Evolutionary conservation across 805 yeast genomes (phyloP), one percentile per base, ranked within the genome.

Genomic region (Pichia kluyveri): DNA sequence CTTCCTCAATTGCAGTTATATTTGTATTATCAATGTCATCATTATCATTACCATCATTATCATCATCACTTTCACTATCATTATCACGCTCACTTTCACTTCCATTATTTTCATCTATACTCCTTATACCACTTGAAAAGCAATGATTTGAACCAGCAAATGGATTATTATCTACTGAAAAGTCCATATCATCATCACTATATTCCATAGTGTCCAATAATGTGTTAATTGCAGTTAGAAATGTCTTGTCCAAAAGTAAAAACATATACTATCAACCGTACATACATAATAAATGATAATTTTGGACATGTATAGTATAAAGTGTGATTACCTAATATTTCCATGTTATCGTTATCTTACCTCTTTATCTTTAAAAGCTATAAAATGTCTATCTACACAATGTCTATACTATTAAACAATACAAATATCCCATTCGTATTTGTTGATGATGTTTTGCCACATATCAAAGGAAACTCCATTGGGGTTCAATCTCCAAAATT

Each of bases 61-160:
- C 30, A 26, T 14, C 18, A 12, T 26, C 31, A 15, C 15, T 42
- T 5, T 49, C 50, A 26, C 34, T 41, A 17, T 45, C 44, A 15
- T 23, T 18, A 15, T 41, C 41, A 28, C 7, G 18, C n/a, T 28
- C 31, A 12, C 15, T 28, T 11, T 32, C 47, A 12, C 15, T 28
- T 11, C 28, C 47, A 41, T 28, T 31, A 28, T 30, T 12, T 8
- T 15, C 32, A 37, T 26, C 23, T 11, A 11, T 11, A 40, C 39
- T 36, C 19, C 38, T 7, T 14, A 63, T 59, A 3, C 67, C 68
- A 43, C 60, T 56, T 0, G 65, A 59, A 36, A 48, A 59, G 40
- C 32, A 59, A 37, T 64, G 67, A 41, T 60, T 59, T 4, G 68
- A 62, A 15, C 67, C 68, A 3, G 60, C 62, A 54, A 66, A 66